Conservation (phyloP, 371 early-diverging fungal genomes). For the Mortierella sp. region DNA sequence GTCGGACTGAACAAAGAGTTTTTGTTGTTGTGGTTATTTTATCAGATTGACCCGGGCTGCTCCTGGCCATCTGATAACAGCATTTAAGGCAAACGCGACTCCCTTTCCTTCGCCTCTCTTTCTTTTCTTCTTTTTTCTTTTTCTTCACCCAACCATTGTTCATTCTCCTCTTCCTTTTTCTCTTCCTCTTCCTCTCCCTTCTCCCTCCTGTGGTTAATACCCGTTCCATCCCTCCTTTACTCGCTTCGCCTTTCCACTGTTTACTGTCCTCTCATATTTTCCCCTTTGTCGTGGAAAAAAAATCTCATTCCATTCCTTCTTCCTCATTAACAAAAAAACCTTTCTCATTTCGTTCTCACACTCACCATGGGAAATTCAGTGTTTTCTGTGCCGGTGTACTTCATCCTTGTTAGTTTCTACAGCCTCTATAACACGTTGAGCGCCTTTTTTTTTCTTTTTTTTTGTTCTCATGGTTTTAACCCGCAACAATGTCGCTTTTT, state of each 20-base stretch:
- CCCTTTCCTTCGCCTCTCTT: neutral
- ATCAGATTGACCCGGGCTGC: constrained; percentile 14
- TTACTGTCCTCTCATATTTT: neutral
- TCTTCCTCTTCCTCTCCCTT: neutral
- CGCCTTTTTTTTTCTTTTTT: too few relatives aligned
- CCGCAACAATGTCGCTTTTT: too few relatives aligned
- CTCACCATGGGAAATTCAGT: constrained; percentile 24
- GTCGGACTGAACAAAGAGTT: neutral
- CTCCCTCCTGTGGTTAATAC: neutral
- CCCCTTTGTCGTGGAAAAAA: neutral
- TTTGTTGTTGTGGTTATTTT: neutral
- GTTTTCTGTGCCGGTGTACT: constrained; percentile 85
- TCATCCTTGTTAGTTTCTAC: constrained; percentile 66
- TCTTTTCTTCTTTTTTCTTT: too few relatives aligned
- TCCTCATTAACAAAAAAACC: neutral
- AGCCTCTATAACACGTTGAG: too few relatives aligned
- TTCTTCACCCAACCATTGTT: neutral
- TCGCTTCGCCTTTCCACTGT: neutral
- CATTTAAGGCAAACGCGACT: neutral
- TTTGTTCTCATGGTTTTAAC: too few relatives aligned
- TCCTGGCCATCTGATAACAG: constrained; percentile 17
- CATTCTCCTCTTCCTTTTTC: neutral
- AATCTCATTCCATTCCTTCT: constrained; percentile 2
- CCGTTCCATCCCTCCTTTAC: neutral
- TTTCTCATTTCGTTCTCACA: neutral